These are phyloP conservation scores for Anacardium occidentale DNA, from an alignment of 345 rosid species.

Conservation along the genomic window DNA sequence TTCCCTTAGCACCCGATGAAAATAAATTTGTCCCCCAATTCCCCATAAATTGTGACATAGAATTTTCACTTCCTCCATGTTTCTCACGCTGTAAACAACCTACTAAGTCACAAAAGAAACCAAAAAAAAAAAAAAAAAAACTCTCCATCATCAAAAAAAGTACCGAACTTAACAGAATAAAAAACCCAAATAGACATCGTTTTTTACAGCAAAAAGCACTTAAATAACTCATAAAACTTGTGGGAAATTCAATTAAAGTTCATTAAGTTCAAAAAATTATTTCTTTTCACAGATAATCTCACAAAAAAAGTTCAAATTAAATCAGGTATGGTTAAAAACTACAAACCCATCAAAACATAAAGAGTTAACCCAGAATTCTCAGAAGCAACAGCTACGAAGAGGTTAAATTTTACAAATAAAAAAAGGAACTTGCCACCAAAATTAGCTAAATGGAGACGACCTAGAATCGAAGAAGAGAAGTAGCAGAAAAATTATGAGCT, in stretches of 20 bases:
- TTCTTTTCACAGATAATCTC: not conserved
- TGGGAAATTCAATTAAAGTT: not conserved
- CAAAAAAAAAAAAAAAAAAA: no score
- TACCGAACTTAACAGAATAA: not conserved
- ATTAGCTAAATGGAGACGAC: slow-evolving; percentile 30
- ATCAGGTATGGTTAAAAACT: not conserved
- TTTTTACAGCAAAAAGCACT: not conserved
- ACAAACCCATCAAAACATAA: not conserved
- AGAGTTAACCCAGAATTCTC: not conserved
- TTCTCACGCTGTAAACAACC: slow-evolving; percentile 24
- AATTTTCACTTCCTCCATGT: slow-evolving; percentile 16
- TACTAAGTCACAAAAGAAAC: slow-evolving; percentile 2
- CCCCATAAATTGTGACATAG: slow-evolving; percentile 6
- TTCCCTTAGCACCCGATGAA: slow-evolving; percentile 17
- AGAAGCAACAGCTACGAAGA: not conserved
- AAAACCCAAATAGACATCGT: not conserved
- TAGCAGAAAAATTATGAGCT: slow-evolving; percentile 29
- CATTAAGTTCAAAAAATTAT: not conserved
- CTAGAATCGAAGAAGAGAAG: slow-evolving; percentile 29
- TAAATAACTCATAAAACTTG: not conserved
- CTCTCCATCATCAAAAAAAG: not conserved
- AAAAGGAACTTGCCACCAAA: slow-evolving; percentile 24
- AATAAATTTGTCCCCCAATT: slow-evolving; percentile 19
- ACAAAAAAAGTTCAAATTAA: not conserved
- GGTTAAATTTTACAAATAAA: no score